A percentile compares a stretch with the other conserved stretches of the same genome.
These are phyloP conservation scores for Penicillium desertorum DNA, from an alignment of 495 filamentous ascomycete genomes.

Conservation along the genomic window DNA sequence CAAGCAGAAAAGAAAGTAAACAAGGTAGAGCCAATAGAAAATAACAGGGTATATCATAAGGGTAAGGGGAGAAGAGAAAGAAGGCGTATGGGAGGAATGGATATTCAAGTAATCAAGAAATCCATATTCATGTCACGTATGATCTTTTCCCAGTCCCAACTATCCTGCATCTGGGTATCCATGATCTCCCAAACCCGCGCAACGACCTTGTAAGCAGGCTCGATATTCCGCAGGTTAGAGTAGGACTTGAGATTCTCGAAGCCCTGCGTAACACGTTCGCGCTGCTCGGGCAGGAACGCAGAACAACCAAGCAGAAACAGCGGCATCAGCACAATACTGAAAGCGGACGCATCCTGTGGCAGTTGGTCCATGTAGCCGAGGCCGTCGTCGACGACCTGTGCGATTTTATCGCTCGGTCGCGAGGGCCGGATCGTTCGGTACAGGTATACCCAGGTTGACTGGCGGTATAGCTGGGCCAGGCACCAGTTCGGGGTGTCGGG, in stretches of 20 bases:
- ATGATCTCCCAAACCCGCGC: slow-evolving; percentile 80
- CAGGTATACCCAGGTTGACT: slow-evolving; percentile 89
- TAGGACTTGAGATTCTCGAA: slow-evolving; percentile 72
- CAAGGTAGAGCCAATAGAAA: not conserved
- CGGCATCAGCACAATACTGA: slow-evolving; percentile 84
- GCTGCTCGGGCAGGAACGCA: slow-evolving; percentile 67
- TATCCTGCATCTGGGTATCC: slow-evolving; percentile 68
- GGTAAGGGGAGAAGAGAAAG: not conserved
- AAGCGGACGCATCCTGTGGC: slow-evolving; percentile 61
- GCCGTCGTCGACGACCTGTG: slow-evolving; percentile 74
- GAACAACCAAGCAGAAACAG: slow-evolving; percentile 87
- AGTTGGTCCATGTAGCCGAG: slow-evolving; percentile 62
- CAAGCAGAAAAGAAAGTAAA: not conserved
- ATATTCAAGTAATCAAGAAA: slow-evolving; percentile 68
- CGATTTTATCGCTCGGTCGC: slow-evolving; percentile 64
- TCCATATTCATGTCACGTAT: slow-evolving; percentile 75
- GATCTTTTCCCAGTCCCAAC: slow-evolving; percentile 90
- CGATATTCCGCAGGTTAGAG: slow-evolving; percentile 78
- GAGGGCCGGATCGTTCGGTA: slow-evolving; percentile 82
- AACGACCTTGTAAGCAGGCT: slow-evolving; percentile 72
- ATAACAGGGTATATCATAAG: slow-evolving; percentile 11
- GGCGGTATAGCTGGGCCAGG: slow-evolving; percentile 81
- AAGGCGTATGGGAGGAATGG: slow-evolving; percentile 12
- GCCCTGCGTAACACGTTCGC: slow-evolving; percentile 66
- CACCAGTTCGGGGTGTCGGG: slow-evolving; percentile 69